Evolutionary conservation across 2,329 filamentous ascomycete genomes (phyloP), one percentile per base, ranked within the genome.

Genomic region (Aspergillus latus): DNA sequence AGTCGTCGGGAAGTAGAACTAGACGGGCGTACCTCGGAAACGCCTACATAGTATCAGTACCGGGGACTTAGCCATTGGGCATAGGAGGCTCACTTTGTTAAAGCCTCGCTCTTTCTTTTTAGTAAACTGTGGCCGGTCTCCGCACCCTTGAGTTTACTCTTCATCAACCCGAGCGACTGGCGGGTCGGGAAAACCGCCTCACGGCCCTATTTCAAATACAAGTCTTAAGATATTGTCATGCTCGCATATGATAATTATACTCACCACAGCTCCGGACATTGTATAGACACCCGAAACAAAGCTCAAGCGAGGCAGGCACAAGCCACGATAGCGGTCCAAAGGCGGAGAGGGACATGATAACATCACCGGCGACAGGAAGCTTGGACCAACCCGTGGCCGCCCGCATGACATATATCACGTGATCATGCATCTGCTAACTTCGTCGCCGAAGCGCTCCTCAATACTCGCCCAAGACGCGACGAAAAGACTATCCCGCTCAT

Each of bases 121-220:
- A 99, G 80, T 72, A 99, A 80, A 75, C 89, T 96, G 79, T 99
- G 93, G 48, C 94, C 94, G 45, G 86, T 91, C 75, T 93, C 88
- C 54, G 89, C 89, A 60, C 89, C 93, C 82, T 97, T 97, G 72
- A 99, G 86, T 82, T 99, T 99, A 64, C 88, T 86, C 79, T 97
- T 97, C 93, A 99, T 99, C 72, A 95, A 78, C 63, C 92, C 92
- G 78, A 99, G 82, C 74, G 92, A 96, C 82, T 99, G 94, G 70
- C 94, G 90, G 72, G 94, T 99, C 69, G 94, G 90, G 78, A 99
- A 99, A 78, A 99, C 93, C 71, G 92, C 84, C 79, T 99, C 94
- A 75, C 94, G 87, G 75, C 93, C 91, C 92, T 96, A 74, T 55
- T 68, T 59, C 61, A 42, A 49, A 15, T 40, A 11, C 30, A 45